Evolutionary conservation across 495 filamentous ascomycete genomes (phyloP).

Genomic region (Oidiodendron maius): DNA sequence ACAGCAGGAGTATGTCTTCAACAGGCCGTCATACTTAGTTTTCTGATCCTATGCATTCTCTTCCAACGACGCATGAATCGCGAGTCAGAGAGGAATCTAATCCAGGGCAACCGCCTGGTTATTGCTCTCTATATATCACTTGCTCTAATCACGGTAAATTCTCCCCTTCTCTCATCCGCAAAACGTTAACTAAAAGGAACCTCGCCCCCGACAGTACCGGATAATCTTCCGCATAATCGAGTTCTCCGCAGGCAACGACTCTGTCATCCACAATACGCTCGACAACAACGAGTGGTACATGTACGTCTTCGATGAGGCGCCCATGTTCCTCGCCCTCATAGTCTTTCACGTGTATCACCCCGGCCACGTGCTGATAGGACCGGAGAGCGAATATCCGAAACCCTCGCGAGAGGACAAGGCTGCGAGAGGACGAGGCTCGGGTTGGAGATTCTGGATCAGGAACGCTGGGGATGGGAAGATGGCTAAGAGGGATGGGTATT

Average conservation of each 20-base stretch:
- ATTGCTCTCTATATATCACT: conserved; percentile 33
- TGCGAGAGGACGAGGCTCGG: too few species aligned
- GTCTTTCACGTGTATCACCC: conserved; percentile 44
- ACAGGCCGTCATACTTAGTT: conserved; percentile 39
- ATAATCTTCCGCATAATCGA: conserved; percentile 52
- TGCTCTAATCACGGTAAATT: conserved; percentile 31
- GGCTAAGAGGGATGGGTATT: too few species aligned
- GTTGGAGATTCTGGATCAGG: too few species aligned
- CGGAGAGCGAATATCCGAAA: conserved; percentile 24
- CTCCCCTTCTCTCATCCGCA: background rate
- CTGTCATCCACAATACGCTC: conserved; percentile 30
- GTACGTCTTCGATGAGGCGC: conserved; percentile 42
- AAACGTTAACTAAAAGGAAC: background rate
- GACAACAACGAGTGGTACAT: conserved; percentile 41
- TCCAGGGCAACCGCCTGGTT: conserved; percentile 16
- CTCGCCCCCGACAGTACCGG: conserved; percentile 25
- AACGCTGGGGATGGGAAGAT: too few species aligned
- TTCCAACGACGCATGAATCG: conserved; percentile 26
- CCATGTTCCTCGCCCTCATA: conserved; percentile 47
- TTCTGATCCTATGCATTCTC: conserved; percentile 28
- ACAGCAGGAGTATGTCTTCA: conserved; percentile 46
- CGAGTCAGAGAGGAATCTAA: conserved; percentile 7
- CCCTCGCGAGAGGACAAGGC: too few species aligned
- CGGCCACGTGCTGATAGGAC: conserved; percentile 39
- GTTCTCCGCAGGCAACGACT: conserved; percentile 35